A percentile compares a stretch with the other conserved stretches of the same genome.
phyloP scores from a whole-genome alignment of 2,329 filamentous ascomycete genomes.

The Hypomyces perniciosus region DNA sequence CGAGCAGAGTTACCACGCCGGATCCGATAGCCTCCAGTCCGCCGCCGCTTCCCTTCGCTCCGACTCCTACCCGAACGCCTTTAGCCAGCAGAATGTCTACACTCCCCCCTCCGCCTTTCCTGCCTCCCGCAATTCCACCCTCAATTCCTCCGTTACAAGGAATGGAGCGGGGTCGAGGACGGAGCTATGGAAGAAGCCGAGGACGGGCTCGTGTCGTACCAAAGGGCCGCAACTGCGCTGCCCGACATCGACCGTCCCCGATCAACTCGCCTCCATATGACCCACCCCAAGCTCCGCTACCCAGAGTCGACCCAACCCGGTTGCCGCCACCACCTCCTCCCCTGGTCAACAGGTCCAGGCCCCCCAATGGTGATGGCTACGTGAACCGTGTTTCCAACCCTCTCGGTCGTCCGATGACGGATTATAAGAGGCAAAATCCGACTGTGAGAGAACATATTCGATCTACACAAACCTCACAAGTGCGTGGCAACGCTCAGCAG shows the following conservation, averaged over 20 bases:
- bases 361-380: background rate
- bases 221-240: conserved; percentile 12
- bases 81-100: conserved; percentile 11
- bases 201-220: conserved; percentile 6
- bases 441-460: background rate
- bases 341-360: background rate
- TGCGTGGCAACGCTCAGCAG: background rate
- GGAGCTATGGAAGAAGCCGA: conserved; percentile 5
- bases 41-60: conserved; percentile 15
- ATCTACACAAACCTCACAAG: background rate
- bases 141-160: conserved; percentile 8
- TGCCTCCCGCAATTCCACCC: conserved; percentile 11
- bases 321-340: background rate
- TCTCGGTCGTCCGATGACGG: background rate
- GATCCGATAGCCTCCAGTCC: conserved; percentile 17
- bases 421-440: background rate
- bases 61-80: conserved; percentile 12
- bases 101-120: conserved; percentile 12
- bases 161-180: conserved; percentile 8
- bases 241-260: conserved; percentile 5
- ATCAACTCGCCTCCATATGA: conserved; percentile 1
- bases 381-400: background rate
- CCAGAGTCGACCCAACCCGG: background rate
- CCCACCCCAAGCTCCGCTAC: background rate
- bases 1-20: conserved; percentile 24